Conservation (phyloP, 2,329 filamentous ascomycete species). For the Colletotrichum acutatum region DNA sequence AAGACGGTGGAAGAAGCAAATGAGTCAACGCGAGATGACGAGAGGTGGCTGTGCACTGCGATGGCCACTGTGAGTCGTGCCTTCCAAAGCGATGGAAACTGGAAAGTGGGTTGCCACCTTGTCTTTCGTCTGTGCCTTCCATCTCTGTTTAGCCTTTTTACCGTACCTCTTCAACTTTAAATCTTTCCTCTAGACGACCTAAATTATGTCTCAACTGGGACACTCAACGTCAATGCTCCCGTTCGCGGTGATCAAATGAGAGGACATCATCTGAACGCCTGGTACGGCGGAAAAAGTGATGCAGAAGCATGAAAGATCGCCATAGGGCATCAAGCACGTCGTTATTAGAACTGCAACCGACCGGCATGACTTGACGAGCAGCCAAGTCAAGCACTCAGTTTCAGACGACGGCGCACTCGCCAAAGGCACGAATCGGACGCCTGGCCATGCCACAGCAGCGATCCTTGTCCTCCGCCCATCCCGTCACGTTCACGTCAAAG, state of each 20-base stretch:
- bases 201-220: background rate
- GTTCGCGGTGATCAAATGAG: background rate
- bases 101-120: background rate
- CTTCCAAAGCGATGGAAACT: background rate
- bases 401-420: background rate
- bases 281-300: background rate
- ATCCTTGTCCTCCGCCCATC: background rate
- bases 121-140: slow-evolving; percentile 15
- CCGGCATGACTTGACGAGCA: background rate
- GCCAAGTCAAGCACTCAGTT: background rate
- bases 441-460: background rate
- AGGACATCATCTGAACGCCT: background rate
- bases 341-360: background rate
- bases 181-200: background rate
- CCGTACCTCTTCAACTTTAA: background rate
- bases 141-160: background rate
- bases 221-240: background rate
- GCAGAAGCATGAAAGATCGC: background rate
- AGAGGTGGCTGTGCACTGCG: background rate
- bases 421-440: background rate
- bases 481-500: background rate
- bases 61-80: accelerated
- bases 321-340: background rate
- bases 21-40: background rate
- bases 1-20: background rate